Conservation (phyloP, 164 flowering plant genomes). For the Warburgia ugandensis region DNA sequence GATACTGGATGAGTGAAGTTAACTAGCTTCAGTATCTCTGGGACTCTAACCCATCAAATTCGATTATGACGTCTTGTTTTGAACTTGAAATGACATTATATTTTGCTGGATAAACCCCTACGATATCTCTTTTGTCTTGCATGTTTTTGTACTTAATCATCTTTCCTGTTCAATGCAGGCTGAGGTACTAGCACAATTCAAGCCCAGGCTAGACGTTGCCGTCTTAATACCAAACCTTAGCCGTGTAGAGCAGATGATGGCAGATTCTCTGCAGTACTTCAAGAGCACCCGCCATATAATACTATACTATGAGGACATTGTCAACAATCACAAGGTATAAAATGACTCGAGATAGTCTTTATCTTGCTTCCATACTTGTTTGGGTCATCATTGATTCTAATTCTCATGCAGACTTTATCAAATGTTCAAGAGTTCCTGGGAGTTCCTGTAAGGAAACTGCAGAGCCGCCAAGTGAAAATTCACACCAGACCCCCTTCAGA, state of each 20-base stretch:
- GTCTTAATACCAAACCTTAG: constrained; percentile 39
- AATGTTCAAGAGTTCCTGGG: constrained; percentile 57
- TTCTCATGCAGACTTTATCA: constrained; percentile 37
- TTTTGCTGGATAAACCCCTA: no score
- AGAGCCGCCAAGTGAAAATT: constrained; percentile 76
- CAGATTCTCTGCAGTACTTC: constrained; percentile 46
- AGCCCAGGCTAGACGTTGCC: constrained; percentile 48
- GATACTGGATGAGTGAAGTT: no score
- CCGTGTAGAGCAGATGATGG: constrained; percentile 33
- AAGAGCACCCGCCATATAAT: constrained; percentile 55
- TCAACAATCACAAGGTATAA: constrained; percentile 47
- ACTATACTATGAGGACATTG: constrained; percentile 65
- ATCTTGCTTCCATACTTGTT: not conserved
- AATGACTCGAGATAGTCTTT: not conserved
- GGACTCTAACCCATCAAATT: no score
- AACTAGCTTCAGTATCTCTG: no score
- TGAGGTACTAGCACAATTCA: constrained; percentile 50
- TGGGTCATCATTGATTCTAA: not conserved
- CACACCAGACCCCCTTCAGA: constrained; percentile 51
- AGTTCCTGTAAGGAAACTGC: constrained; percentile 44
- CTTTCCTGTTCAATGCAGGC: constrained; percentile 51
- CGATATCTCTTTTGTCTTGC: not conserved
- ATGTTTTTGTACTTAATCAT: not conserved
- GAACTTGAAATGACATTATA: no score
- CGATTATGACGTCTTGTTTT: no score